phyloP scores from a whole-genome alignment of 129 eudicot species.

The Deinandra increscens region DNA sequence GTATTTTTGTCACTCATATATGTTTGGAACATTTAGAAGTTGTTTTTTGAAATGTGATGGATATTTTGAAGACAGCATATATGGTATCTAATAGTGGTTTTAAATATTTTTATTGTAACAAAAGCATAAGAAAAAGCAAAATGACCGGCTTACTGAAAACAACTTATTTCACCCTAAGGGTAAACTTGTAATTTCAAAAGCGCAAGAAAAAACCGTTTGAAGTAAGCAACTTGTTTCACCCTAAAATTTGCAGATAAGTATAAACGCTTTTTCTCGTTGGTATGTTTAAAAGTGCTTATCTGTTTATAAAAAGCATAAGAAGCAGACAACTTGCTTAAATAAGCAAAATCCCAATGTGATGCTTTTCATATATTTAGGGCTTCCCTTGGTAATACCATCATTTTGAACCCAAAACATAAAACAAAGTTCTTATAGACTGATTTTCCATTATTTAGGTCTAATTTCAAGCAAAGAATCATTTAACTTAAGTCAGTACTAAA shows the following conservation, averaged over 20 bases:
- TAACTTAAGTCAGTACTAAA: not conserved
- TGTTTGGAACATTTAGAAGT: not conserved
- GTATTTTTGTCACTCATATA: not conserved
- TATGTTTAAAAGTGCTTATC: not conserved
- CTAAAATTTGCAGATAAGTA: not conserved
- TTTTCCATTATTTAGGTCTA: constrained; percentile 1
- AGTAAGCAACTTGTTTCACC: not conserved
- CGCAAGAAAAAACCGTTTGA: not conserved
- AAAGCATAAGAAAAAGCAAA: not conserved
- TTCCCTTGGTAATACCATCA: not conserved
- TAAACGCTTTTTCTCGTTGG: not conserved
- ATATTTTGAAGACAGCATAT: not conserved
- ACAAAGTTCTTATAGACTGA: not conserved
- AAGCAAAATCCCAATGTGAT: not conserved
- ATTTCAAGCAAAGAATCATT: not conserved
- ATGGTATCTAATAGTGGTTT: not conserved
- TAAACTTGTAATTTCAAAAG: no score
- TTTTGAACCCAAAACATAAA: not conserved
- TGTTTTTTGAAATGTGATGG: not conserved
- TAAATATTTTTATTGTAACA: not conserved
- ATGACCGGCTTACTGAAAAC: not conserved
- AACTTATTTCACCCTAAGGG: not conserved
- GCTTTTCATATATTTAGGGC: not conserved
- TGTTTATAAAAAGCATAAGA: not conserved
- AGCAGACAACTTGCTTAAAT: not conserved